Conservation (phyloP, 257 asterid species). For the Ilex aquifolium region DNA sequence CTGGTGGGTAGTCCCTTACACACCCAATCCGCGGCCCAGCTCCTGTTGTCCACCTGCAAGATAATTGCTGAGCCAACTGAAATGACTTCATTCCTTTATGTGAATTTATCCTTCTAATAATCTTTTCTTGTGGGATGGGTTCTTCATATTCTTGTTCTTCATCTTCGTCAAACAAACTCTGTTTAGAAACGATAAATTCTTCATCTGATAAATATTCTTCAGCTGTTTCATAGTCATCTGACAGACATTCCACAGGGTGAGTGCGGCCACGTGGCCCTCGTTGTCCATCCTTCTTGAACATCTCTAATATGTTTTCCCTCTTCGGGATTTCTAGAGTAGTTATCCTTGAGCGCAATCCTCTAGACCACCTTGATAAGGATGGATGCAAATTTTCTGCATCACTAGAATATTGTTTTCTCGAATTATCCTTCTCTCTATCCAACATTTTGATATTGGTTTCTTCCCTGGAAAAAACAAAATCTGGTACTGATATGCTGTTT, state of each 20-base stretch:
- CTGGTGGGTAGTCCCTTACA: constrained; percentile 60
- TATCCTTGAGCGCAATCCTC: constrained; percentile 21
- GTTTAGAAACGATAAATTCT: not conserved
- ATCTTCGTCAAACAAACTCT: not conserved
- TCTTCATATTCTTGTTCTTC: constrained; percentile 7
- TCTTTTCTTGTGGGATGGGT: constrained; percentile 6
- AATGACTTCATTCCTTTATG: not conserved
- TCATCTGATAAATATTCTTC: not conserved
- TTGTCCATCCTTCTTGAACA: constrained; percentile 16
- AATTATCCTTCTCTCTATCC: constrained; percentile 2
- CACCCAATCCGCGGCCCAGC: constrained; percentile 72
- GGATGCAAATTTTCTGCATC: not conserved
- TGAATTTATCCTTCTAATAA: constrained; percentile 3
- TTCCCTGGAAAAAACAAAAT: constrained; percentile 12
- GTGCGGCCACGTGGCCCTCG: not conserved
- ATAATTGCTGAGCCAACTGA: constrained; percentile 29
- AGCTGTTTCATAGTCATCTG: constrained; percentile 9
- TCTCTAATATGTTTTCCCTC: constrained; percentile 19
- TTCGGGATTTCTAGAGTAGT: constrained; percentile 29
- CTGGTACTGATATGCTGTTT: constrained; percentile 35
- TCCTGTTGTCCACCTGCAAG: constrained; percentile 61
- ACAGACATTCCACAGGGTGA: constrained; percentile 16
- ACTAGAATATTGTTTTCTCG: constrained; percentile 10
- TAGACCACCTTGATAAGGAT: constrained; percentile 10
- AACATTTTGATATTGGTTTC: constrained; percentile 11